Evolutionary conservation across 208 protist species (phyloP).

Genomic region (Leishmania tropica): DNA sequence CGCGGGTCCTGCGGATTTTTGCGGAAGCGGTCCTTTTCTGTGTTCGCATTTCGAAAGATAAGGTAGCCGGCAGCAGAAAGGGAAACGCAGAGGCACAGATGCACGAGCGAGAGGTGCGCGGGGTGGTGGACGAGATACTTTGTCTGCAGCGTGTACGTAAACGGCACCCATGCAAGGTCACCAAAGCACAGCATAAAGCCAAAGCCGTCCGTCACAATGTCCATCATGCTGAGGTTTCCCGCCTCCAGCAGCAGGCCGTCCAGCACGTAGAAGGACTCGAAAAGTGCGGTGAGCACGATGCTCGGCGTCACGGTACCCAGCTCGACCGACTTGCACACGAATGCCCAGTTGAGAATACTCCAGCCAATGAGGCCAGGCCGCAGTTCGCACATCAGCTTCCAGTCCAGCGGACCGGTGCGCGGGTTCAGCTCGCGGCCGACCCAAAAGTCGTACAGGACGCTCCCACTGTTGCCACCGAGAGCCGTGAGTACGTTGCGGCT

Average conservation of each 20-base stretch:
- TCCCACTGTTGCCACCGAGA: constrained; percentile 84
- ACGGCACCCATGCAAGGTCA: constrained; percentile 95
- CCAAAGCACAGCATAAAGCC: constrained; percentile 97
- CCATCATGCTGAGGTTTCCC: constrained; percentile 95
- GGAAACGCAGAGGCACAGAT: constrained; percentile 42
- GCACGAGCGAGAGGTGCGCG: constrained; percentile 39
- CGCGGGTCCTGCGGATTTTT: constrained; percentile 65
- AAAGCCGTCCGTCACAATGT: constrained; percentile 96
- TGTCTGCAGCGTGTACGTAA: constrained; percentile 95
- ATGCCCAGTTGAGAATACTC: constrained; percentile 93
- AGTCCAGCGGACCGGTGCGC: constrained; percentile 90
- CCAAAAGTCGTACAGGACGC: constrained; percentile 95
- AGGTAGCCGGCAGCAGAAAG: constrained; percentile 67
- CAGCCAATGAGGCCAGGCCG: constrained; percentile 96
- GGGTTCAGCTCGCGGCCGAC: constrained; percentile 97
- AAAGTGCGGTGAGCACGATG: constrained; percentile 83
- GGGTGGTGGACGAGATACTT: constrained; percentile 88
- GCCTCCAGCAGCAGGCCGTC: constrained; percentile 94
- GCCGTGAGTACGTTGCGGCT: constrained; percentile 62
- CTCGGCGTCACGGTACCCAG: constrained; percentile 81
- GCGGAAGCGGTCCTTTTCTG: constrained; percentile 87
- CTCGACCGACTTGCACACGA: constrained; percentile 67
- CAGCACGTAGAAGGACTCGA: constrained; percentile 93
- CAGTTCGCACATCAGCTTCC: constrained; percentile 97
- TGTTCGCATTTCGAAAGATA: constrained; percentile 89